These are phyloP conservation scores for Auricularia cornea DNA, from an alignment of 768 basidiomycete species.

Conservation along the genomic window DNA sequence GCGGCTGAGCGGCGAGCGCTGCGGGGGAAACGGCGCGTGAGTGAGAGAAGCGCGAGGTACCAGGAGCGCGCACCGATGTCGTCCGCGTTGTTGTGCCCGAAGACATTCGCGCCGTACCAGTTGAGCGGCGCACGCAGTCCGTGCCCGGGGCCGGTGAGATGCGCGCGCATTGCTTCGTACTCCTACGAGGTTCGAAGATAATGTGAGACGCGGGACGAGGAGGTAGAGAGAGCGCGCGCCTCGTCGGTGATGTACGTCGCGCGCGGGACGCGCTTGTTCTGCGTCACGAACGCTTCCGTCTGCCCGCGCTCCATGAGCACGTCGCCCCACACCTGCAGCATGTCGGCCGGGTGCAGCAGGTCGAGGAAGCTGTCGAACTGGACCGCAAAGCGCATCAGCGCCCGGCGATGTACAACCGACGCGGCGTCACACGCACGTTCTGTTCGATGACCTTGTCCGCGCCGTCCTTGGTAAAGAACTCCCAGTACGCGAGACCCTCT, in stretches of 20 bases:
- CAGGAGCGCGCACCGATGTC: neutral
- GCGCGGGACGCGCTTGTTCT: neutral
- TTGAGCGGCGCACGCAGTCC: neutral
- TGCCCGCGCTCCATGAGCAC: neutral
- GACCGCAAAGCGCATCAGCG: neutral
- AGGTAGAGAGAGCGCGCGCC: neutral
- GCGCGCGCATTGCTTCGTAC: neutral
- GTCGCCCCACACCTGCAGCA: neutral
- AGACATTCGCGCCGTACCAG: neutral
- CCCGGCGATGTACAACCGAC: neutral
- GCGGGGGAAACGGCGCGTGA: neutral
- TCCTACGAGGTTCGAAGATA: neutral
- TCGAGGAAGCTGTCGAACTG: neutral
- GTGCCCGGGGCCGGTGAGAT: neutral
- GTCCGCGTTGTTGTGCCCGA: neutral
- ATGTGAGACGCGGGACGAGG: neutral
- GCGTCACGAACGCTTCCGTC: neutral
- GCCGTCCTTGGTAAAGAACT: constrained; percentile 28
- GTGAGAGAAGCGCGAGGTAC: no score
- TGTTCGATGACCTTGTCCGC: constrained; percentile 28
- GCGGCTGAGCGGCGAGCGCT: neutral
- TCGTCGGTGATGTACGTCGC: neutral
- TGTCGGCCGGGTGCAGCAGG: neutral
- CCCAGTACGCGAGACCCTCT: constrained; percentile 32
- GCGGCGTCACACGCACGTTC: constrained; percentile 25